A percentile compares a stretch with the other conserved stretches of the same genome.
phyloP scores from a whole-genome alignment of 2,329 filamentous ascomycete species.

The Chrysoporthe deuterocubensis region DNA sequence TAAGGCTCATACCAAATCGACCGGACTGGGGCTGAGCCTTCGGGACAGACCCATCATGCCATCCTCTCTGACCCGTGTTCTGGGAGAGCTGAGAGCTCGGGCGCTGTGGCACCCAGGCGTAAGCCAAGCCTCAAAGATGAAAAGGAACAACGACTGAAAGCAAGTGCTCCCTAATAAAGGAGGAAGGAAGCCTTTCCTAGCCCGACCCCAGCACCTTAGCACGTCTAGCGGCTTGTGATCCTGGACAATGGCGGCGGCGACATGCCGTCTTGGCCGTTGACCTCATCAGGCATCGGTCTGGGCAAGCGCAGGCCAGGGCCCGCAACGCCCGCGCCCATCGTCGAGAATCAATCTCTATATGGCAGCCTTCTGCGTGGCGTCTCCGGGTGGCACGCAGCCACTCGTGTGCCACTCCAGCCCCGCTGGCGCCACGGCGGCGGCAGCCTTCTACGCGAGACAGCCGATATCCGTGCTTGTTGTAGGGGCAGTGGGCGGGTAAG shows the following conservation, averaged over 20 bases:
- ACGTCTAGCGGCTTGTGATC: not conserved
- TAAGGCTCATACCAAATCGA: constrained; percentile 1
- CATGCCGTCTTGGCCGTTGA: too few relatives aligned
- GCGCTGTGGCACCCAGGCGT: not conserved
- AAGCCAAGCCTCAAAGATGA: not conserved
- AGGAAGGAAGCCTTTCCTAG: not conserved
- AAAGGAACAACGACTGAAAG: not conserved
- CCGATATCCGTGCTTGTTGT: not conserved
- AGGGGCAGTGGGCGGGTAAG: too few relatives aligned
- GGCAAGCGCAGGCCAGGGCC: too few relatives aligned
- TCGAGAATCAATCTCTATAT: too few relatives aligned
- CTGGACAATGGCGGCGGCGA: too few relatives aligned
- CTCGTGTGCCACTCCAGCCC: not conserved
- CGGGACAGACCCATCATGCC: not conserved
- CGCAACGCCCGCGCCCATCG: too few relatives aligned
- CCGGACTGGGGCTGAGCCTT: constrained; percentile 11
- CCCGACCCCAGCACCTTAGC: not conserved
- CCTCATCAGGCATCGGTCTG: too few relatives aligned
- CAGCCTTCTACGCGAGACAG: not conserved
- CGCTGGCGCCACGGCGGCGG: not conserved
- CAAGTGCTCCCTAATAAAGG: not conserved
- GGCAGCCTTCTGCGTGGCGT: too few relatives aligned
- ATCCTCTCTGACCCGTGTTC: constrained; percentile 3
- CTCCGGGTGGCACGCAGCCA: not conserved
- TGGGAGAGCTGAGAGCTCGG: not conserved